Evolutionary conservation across 805 yeast genomes (phyloP), one percentile per base, ranked within the genome.

Genomic region (Yamadazyma ubonensis): DNA sequence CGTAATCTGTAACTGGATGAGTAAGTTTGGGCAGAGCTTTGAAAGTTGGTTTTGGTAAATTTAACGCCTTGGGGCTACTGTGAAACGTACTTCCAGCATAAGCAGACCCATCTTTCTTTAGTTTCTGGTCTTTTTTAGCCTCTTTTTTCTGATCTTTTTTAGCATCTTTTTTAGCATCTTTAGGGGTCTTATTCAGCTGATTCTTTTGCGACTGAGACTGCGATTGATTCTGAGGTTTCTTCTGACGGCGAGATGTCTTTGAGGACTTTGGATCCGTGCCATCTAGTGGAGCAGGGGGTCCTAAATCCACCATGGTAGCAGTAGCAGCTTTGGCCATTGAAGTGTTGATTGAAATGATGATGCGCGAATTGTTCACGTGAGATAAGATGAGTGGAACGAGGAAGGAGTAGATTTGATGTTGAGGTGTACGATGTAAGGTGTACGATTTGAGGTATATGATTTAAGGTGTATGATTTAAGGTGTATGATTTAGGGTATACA

Each of bases 11-110:
- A n/a, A 61, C 67, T 3, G 71, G 71, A 36, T 57, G 14, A 20
- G 42, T 12, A 17, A 32, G 22, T 27, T 40, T 40, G 10, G 47
- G 41, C 9, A 36, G 29, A 3, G 36, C 16, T 33, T 61, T 66
- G 49, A 76, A 76, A 5, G 78, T 67, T 7, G 81, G 81, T 48
- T 75, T 76, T 12, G 81, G 81, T 44, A 76, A 67, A 11, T 75
- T 71, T 42, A 74, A 58, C 3, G 80, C 79, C 23, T 76, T 75
- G 1, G 81, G 81, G 17, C 78, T 74, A 22, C 76, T 70, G 52
- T 73, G 78, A 52, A 76, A 76, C 26, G 80, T 72, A 26, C 79
- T 71, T 21, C 81, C 81, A 38, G 81, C 81, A 54, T 75, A 76
- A 37, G 67, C 62, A 20, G 64, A 65, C 38, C 57, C 63, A 6